Evolutionary conservation across 1,139 yeast species (phyloP), one percentile per base, ranked within the genome.

Genomic region (Saccharomyces pastorianus): DNA sequence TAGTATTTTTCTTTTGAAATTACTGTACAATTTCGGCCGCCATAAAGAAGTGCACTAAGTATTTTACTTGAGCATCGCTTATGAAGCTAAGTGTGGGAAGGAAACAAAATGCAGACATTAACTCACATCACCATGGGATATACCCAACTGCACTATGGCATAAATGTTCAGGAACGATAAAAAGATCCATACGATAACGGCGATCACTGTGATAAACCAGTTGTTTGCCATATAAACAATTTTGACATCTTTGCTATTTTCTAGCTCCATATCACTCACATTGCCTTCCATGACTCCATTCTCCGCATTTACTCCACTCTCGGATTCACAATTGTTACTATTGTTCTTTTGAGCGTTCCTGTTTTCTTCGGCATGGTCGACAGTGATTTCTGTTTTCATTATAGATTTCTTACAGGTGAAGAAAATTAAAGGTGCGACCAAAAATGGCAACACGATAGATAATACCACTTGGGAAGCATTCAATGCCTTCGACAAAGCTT

Each of bases 391-490:
- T 6, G 81, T 78, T 52, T 70, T 74, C 96, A 88, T 88, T 50
- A 82, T 76, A 25, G 76, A 72, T 62, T 79, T 82, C 46, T 73
- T 75, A 58, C 86, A 81, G 0, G 95, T 87, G 67, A 88, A 83
- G 66, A 82, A 87, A 52, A 88, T 81, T 66, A 88, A 74, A 4
- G 95, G 95, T 1, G 91, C 90, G 13, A 88, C 82, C 46, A 88
- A 73, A 56, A 87, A 81, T 3, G 95, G 95, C 56, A 88, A 74
- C 49, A 86, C 74, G 52, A 87, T 77, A 1, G 93, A 85, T 50
- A 88, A 73, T 1, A 85, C 82, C 31, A 88, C 89, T 69, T 88
- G 95, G 0, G 90, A 82, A 11, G 87, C 85, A 64, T 87, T 87
- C 64, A 85, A 74, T 1, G 89, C 87, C 29, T 71, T 71, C 13